Percentiles rank a stretch among this genome's conserved stretches.
These are phyloP conservation scores for Backusella parvicylindrica DNA, from an alignment of 192 early-diverging fungal species.

Conservation along the genomic window DNA sequence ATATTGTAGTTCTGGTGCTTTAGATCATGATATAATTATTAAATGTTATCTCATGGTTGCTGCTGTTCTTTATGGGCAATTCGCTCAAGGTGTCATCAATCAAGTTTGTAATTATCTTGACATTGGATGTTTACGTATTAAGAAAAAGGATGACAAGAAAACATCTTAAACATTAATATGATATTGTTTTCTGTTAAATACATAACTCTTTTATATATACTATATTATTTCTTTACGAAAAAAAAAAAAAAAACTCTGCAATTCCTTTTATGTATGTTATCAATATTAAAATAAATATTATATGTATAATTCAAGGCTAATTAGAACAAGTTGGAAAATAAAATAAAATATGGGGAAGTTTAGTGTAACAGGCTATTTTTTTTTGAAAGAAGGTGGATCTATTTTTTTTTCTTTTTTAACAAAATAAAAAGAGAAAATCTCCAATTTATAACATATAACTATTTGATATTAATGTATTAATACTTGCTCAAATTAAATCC, in stretches of 20 bases:
- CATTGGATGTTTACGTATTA: conserved; percentile 79
- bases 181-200: neutral
- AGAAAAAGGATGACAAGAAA: conserved; percentile 44
- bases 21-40: conserved; percentile 11
- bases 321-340: neutral
- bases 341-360: neutral
- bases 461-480: neutral
- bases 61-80: conserved; percentile 56
- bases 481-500: neutral
- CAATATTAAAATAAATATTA: neutral
- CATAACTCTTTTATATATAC: no score
- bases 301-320: neutral
- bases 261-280: neutral
- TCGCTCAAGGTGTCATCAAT: conserved; percentile 66
- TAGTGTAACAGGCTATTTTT: neutral
- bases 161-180: neutral
- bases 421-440: neutral
- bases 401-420: no score
- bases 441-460: neutral
- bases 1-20: conserved; percentile 21
- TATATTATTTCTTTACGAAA: no score
- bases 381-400: neutral
- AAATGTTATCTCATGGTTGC: conserved; percentile 1
- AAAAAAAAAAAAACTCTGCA: neutral
- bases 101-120: conserved; percentile 73